These are phyloP conservation scores for Acacia acuminata DNA, from an alignment of 306 rosid species.

Conservation along the genomic window DNA sequence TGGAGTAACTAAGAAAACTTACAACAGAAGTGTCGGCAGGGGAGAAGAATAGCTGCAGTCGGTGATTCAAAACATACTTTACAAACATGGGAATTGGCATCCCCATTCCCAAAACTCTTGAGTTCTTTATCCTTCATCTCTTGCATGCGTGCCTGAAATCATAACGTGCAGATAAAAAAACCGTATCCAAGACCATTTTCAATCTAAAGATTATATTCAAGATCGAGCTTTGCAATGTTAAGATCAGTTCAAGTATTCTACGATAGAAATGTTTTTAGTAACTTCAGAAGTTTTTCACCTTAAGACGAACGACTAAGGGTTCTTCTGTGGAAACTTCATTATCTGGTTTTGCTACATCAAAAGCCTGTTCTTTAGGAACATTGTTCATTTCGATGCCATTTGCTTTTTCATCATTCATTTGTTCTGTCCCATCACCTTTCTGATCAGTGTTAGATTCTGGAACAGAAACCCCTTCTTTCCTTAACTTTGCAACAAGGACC, in stretches of 20 bases:
- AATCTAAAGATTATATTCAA: background rate
- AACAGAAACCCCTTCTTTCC: constrained; percentile 78
- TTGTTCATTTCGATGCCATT: constrained; percentile 39
- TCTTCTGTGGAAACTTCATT: constrained; percentile 67
- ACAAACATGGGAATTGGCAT: constrained; percentile 86
- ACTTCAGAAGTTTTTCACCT: constrained; percentile 48
- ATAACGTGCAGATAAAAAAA: constrained; percentile 10
- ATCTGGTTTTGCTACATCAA: constrained; percentile 56
- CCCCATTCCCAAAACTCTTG: constrained; percentile 75
- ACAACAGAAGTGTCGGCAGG: constrained; percentile 98
- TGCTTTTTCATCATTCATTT: constrained; percentile 40
- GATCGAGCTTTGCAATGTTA: background rate
- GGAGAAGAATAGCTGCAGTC: constrained; percentile 96
- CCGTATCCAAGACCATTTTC: background rate
- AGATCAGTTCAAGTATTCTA: background rate
- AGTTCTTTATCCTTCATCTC: constrained; percentile 96
- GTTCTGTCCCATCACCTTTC: constrained; percentile 52
- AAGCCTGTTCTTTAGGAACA: constrained; percentile 47
- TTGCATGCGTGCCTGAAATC: constrained; percentile 89
- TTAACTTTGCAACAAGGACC: constrained; percentile 98
- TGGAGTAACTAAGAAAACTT: constrained; percentile 39
- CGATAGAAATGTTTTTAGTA: background rate
- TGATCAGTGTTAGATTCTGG: constrained; percentile 60
- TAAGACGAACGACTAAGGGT: constrained; percentile 89
- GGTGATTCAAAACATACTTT: constrained; percentile 96